Evolutionary conservation across 1,284 basidiomycete genomes (phyloP), one percentile per base, ranked within the genome.

Genomic region (Malassezia equina): DNA sequence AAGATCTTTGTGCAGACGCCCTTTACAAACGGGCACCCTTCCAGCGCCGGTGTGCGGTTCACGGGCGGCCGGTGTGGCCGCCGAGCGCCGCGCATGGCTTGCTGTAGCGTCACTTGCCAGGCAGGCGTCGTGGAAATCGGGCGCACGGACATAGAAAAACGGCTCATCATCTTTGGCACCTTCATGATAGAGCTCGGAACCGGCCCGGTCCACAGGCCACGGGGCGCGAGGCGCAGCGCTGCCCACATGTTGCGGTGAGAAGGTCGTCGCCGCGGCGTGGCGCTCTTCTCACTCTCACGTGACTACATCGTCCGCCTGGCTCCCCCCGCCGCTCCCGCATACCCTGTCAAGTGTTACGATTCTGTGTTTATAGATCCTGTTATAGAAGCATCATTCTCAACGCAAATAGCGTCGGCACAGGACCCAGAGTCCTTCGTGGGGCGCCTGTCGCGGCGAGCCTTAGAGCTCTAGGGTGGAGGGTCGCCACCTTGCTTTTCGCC

Each of bases 31-130:
- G 71, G 71, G 44, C 62, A 61, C 6, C 63, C 60, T 42, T 73
- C 66, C 21, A 73, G 57, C 9, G 69, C 69, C 23, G 71, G 69
- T 5, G 64, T 62, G 39, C 71, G 67, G 61, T 73, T 73, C 39
- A 71, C 69, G 2, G 69, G 65, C 80, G 64, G 69, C 17, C 64
- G 67, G 33, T 72, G 66, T 3, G 68, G 62, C 48, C 64, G 65
- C 15, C 71, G 64, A 8, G 71, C 71, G 7, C 71, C 71, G 31
- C 71, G 65, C 12, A 70, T 60, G n/a, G 61, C 71, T 51, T 73
- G 71, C 34, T 68, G 69, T 47, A 73, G 56, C 28, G 71, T 73
- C n/a, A 67, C 66, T 17, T 31, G 11, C 36, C 21, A 19, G n/a
- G 59, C 55, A 12, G 59, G 40, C 3, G 63, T 51, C 47, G 64